Evolutionary conservation across 2,329 filamentous ascomycete species (phyloP).

Genomic region (Colletotrichum ledebouriae): DNA sequence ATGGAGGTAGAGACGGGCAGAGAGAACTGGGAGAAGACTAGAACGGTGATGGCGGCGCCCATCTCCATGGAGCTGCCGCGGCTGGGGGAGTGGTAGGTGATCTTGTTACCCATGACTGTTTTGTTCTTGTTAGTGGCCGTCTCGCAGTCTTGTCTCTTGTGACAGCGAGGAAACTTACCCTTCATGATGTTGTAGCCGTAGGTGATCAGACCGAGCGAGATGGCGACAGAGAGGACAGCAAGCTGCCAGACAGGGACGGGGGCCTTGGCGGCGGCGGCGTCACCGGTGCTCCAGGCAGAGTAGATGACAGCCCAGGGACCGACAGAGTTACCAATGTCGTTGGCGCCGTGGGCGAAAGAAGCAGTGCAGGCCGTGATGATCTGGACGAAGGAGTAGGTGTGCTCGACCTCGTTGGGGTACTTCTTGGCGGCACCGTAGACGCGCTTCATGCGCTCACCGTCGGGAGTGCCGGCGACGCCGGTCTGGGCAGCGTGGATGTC

Average conservation of each 20-base stretch:
- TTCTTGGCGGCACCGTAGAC: constrained; percentile 75
- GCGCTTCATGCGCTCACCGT: constrained; percentile 77
- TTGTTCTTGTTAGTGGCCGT: constrained; percentile 41
- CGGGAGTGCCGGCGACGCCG: constrained; percentile 78
- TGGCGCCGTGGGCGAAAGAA: constrained; percentile 82
- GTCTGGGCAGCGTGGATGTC: constrained; percentile 84
- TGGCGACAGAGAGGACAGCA: constrained; percentile 73
- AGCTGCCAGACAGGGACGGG: constrained; percentile 82
- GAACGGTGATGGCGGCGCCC: constrained; percentile 81
- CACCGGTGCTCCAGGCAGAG: constrained; percentile 74
- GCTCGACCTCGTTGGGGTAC: constrained; percentile 78
- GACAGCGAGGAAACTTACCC: constrained; percentile 58
- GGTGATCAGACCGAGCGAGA: constrained; percentile 77
- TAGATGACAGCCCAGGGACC: constrained; percentile 80
- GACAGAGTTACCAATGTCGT: constrained; percentile 80
- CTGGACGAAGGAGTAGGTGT: constrained; percentile 77
- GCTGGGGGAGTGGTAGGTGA: constrained; percentile 75
- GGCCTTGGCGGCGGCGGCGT: constrained; percentile 71
- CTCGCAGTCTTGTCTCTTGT: neutral
- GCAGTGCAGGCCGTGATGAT: constrained; percentile 78
- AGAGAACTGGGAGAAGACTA: constrained; percentile 80
- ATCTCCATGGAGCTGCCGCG: constrained; percentile 81
- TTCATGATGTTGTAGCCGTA: constrained; percentile 91
- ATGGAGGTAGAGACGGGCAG: constrained; percentile 83
- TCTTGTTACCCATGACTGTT: constrained; percentile 83